phyloP scores from a whole-genome alignment of 768 basidiomycete species.

The Tricholoma flavovirens region DNA sequence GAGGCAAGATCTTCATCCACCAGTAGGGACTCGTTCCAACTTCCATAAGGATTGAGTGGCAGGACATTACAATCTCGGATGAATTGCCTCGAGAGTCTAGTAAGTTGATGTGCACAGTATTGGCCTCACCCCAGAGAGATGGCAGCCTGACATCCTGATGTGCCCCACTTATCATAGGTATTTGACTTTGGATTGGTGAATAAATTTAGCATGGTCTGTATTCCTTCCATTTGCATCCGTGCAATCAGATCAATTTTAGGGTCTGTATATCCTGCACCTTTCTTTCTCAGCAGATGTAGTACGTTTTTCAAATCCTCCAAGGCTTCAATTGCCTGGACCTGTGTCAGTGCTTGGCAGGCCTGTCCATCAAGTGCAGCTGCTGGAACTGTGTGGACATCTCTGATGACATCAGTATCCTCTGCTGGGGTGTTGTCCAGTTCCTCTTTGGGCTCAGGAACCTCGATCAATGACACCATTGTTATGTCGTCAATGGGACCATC shows the following conservation, averaged over 20 bases:
- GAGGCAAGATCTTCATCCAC: conserved; percentile 24
- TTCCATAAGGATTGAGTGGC: no score
- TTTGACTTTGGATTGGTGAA: no score
- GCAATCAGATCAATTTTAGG: conserved; percentile 3
- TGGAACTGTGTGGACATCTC: background rate
- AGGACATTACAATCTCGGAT: no score
- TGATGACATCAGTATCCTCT: background rate
- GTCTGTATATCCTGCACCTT: no score
- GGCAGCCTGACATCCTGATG: no score
- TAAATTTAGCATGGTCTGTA: conserved; percentile 12
- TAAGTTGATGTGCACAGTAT: no score
- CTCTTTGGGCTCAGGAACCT: background rate
- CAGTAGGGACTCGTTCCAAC: no score
- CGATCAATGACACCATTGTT: background rate
- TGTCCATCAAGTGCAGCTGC: background rate
- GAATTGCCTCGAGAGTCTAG: no score
- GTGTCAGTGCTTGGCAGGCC: background rate
- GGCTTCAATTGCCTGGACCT: background rate
- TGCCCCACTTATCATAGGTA: no score
- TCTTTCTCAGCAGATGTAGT: background rate
- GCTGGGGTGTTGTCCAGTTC: background rate
- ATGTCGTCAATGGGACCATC: background rate
- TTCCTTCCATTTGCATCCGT: no score
- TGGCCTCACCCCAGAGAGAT: no score
- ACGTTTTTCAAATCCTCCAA: background rate